Base-by-base conservation (phyloP, 169 alveolate genomes). In the Besnoitia besnoiti region DNA sequence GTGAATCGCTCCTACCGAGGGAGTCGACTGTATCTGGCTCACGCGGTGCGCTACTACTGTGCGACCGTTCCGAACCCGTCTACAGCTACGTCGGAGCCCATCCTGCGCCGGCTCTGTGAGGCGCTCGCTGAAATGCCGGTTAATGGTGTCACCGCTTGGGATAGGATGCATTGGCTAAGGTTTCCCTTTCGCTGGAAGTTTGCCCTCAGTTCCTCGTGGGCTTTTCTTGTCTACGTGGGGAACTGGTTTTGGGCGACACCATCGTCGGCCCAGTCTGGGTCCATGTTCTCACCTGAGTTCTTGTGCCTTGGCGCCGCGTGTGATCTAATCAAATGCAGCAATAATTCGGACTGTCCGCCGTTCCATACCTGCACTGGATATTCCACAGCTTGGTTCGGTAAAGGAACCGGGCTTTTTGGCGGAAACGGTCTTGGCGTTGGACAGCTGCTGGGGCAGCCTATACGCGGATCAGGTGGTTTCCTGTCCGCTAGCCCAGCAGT, bases 271-370 rank as follows among this genome's bases (percentile, higher is more conserved):
- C 87, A 77, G 59, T 40, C 87, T 21, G 87, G 50, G 0, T 39
- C 87, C 33, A 39, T 77, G 33, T 89, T 89, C 33, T 73, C 92
- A 1, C 16, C 79, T 27, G 79, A 89, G 73, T 89, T 89, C 47
- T 44, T 89, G 8, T 89, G 92, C 79, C 73, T 89, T 35, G 92
- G 92, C 3, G 49, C 51, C 33, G 92, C 92, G 3, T 89, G 92
- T 49, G 92, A 89, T 27, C 89, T 62, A 16, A 44, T 89, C 75
- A 89, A 89, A 27, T 89, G 92, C 90, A 39, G 51, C 27, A 37
- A 21, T 33, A 82, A 89, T 82, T 24, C 85, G 21, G 92, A 89
- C 39, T 89, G 92, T 37, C 92, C 92, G 35, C 92, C 92, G 12
- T 89, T 67, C 33, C 92, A 89, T 39, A 76, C 73, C 14, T 89